phyloP scores from a whole-genome alignment of 75 land plant genomes.

The Pinus taeda region DNA sequence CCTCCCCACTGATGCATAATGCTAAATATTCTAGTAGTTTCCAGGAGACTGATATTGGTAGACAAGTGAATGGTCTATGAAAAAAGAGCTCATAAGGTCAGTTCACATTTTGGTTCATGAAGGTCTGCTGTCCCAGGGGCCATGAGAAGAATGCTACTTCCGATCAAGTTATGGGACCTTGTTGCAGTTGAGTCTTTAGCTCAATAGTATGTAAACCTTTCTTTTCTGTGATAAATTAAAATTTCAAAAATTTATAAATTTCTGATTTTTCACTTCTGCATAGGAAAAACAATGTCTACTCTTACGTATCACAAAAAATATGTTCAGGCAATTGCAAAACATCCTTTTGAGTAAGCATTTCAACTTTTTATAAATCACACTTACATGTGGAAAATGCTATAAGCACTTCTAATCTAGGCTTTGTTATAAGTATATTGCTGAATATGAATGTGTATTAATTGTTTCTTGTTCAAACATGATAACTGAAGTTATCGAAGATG shows the following conservation, averaged over 20 bases:
- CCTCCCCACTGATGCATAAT: too few species aligned
- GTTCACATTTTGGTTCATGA: too few species aligned
- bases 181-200: constrained; percentile 63
- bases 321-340: constrained; percentile 89
- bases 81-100: too few species aligned
- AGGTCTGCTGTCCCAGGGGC: too few species aligned
- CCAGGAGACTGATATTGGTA: too few species aligned
- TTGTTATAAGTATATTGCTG: too few species aligned
- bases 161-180: constrained; percentile 99
- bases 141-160: too few species aligned
- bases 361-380: not conserved
- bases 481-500: too few species aligned
- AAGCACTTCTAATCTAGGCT: not conserved
- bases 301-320: constrained; percentile 98
- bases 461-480: too few species aligned
- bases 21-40: too few species aligned
- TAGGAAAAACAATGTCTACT: constrained; percentile 95
- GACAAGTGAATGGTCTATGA: too few species aligned
- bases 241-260: not conserved
- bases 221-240: not conserved
- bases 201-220: not conserved
- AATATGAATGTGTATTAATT: too few species aligned
- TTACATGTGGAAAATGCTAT: not conserved
- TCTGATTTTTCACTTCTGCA: constrained; percentile 11
- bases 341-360: constrained; percentile 92